Base-by-base conservation (phyloP, 2,329 filamentous ascomycete genomes). In the Pseudogymnoascus verrucosus region DNA sequence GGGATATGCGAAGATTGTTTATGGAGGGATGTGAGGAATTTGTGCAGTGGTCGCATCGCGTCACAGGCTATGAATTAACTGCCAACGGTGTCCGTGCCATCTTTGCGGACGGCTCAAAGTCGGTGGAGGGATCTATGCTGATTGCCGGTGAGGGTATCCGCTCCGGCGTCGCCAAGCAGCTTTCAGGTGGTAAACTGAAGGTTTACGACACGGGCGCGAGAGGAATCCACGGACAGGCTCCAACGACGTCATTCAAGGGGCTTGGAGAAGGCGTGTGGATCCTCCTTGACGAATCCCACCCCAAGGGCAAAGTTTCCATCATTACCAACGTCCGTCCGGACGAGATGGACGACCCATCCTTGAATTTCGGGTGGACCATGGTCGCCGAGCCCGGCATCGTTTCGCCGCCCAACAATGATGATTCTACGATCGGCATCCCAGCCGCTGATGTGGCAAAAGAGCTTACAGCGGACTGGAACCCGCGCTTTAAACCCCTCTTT, bases 311-410 rank as follows among this genome's bases (percentile, higher is more conserved):
- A 5, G 74, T 85, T 1, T 83, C 80, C 63, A 68, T 83, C 64
- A 88, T 89, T 59, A 89, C 86, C 1, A 89, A 89, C 62, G 83
- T 89, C 0, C 80, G 86, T 1, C 71, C 84, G 0, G 78, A 76
- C 5, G 84, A 87, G 47, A 83, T 83, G 80, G 76, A 88, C 67
- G 78, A 88, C 65, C 80, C 83, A 0, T 71, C 79, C 42, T 63
- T 85, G 1, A 64, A 82, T 21, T 86, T 88, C 65, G 86, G 86
- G 1, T 89, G 85, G 85, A 88, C 85, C 0, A 80, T 89, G 80
- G 78, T 75, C 3, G 84, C 78, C 4, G 74, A 79, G 16, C 84
- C 85, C 0, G 84, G 84, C 2, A 79, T 83, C 0, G 83, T 89
- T 65, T 71, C 74, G 0, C 76, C 82, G 0, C 84, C 85, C 0